Percentiles rank a stretch among this genome's conserved stretches.
Conservation (phyloP, 2,329 filamentous ascomycete species). For the Hymenoscyphus repandus region DNA sequence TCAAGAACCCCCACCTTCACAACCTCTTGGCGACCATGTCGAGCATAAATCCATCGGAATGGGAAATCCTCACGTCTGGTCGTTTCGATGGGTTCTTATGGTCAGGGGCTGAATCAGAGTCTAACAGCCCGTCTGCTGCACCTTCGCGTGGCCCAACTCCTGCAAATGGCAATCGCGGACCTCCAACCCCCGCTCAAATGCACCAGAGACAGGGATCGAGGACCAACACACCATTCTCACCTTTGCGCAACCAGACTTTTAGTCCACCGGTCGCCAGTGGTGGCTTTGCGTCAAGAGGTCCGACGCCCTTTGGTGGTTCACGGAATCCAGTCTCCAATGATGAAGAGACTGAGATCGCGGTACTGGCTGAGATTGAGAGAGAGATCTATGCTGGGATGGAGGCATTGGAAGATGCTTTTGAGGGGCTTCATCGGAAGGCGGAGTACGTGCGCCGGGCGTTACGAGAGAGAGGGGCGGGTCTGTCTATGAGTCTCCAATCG, state of each 20-base stretch:
- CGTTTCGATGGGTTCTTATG: constrained; percentile 94
- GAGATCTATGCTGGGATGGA: constrained; percentile 96
- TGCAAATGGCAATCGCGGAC: constrained; percentile 37
- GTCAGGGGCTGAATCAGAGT: constrained; percentile 68
- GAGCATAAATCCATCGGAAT: constrained; percentile 86
- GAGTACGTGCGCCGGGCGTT: constrained; percentile 74
- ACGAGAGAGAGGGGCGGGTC: constrained; percentile 74
- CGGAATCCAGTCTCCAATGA: constrained; percentile 74
- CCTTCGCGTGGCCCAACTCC: constrained; percentile 51
- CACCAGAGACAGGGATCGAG: constrained; percentile 21
- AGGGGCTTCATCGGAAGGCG: constrained; percentile 80
- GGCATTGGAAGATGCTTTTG: constrained; percentile 87
- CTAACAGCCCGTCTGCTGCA: constrained; percentile 35
- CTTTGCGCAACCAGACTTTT: constrained; percentile 26
- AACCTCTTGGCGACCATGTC: constrained; percentile 81
- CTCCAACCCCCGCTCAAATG: constrained; percentile 22
- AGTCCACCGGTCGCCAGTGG: constrained; percentile 23
- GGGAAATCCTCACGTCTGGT: constrained; percentile 91
- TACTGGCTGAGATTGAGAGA: constrained; percentile 83
- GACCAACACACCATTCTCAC: constrained; percentile 29
- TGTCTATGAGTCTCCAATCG: constrained; percentile 38
- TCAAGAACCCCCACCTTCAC: constrained; percentile 77
- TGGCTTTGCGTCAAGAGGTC: constrained; percentile 41
- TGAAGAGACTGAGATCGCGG: constrained; percentile 88
- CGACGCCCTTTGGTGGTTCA: constrained; percentile 49